A percentile compares a stretch with the other conserved stretches of the same genome.
These are phyloP conservation scores for Penicillium brevicompactum DNA, from an alignment of 2,329 filamentous ascomycete species.

Conservation along the genomic window DNA sequence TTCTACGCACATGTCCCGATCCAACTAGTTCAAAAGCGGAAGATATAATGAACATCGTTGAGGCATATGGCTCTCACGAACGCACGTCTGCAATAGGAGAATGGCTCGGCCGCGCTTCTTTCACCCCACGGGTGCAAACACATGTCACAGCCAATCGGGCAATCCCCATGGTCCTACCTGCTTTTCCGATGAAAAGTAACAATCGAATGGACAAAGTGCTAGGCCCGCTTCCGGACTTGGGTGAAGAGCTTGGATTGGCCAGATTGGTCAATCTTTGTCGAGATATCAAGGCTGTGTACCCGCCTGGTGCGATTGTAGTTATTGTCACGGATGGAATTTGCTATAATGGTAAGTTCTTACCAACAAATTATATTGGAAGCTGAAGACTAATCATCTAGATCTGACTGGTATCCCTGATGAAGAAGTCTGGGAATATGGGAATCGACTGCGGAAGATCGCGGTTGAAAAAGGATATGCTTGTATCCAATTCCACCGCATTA, in stretches of 20 bases:
- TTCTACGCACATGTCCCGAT: background rate
- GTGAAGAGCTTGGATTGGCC: slow-evolving; percentile 10
- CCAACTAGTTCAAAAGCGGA: background rate
- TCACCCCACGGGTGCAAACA: slow-evolving; percentile 5
- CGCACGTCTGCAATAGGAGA: slow-evolving; percentile 2
- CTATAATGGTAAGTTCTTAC: slow-evolving; percentile 6
- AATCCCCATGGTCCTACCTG: slow-evolving; percentile 9
- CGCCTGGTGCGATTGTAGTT: slow-evolving; percentile 7
- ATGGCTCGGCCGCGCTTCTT: slow-evolving; percentile 10
- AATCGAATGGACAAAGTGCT: slow-evolving; percentile 10
- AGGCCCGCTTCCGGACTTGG: slow-evolving; percentile 1
- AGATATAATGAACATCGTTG: slow-evolving; percentile 4
- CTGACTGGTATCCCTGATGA: slow-evolving; percentile 9
- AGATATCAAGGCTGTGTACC: slow-evolving; percentile 8
- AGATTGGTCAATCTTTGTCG: slow-evolving; percentile 8
- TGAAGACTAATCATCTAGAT: slow-evolving; percentile 3
- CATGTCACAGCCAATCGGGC: slow-evolving; percentile 2
- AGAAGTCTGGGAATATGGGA: slow-evolving; percentile 13
- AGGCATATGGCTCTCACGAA: slow-evolving; percentile 5
- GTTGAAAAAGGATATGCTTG: slow-evolving; percentile 8
- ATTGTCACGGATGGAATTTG: slow-evolving; percentile 11
- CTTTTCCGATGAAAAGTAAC: slow-evolving; percentile 13
- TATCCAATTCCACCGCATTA: slow-evolving; percentile 9
- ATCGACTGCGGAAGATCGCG: slow-evolving; percentile 9
- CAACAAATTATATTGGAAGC: background rate